Base-by-base conservation (phyloP, 2,329 filamentous ascomycete species). In the Phyllosticta citrichinensis region DNA sequence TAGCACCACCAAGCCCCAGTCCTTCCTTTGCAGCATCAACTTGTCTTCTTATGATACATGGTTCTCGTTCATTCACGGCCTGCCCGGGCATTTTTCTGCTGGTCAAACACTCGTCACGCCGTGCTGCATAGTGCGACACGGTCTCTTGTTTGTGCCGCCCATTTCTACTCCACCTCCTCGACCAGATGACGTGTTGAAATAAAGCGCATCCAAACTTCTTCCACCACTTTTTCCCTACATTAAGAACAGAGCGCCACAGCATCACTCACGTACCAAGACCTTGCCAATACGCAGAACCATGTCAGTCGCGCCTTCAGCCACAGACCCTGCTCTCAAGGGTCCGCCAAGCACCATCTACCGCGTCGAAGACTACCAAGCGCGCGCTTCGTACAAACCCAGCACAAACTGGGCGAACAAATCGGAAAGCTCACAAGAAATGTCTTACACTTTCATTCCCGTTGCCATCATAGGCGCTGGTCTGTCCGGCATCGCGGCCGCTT, bases 391-490 rank as follows among this genome's bases (percentile, higher is more conserved):
- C 40, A 19, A n/a, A 47, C 4, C 40, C 40, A 47, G 40, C 40
- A 14, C 17, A 17, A n/a, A 47, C 2, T 4, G 40, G 40, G 40
- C 40, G 6, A n/a, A 12, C 14, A 47, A n/a, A 19, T n/a, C 40
- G n/a, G 17, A 17, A 47, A 47, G 40, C 40, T 47, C 40, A 14
- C 40, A 14, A 47, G 3, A 3, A 47, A 47, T 5, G 14, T 17
- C 40, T 47, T 47, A 40, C 52, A 58, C 72, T 2, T 76, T 75
- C 64, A 74, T 73, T 62, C 80, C 80, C 1, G 75, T 84, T 58
- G 68, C 81, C 57, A 80, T 85, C 65, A 79, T 87, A 50, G 85
- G 85, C 27, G 80, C 81, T 1, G 85, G 85, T 12, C 81, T 84
- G 65, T 84, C 83, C 0, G 85, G 80, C 20, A 84, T 87, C 60